Base-by-base conservation (phyloP, 148 eudicot species). In the Linanthus parryae region DNA sequence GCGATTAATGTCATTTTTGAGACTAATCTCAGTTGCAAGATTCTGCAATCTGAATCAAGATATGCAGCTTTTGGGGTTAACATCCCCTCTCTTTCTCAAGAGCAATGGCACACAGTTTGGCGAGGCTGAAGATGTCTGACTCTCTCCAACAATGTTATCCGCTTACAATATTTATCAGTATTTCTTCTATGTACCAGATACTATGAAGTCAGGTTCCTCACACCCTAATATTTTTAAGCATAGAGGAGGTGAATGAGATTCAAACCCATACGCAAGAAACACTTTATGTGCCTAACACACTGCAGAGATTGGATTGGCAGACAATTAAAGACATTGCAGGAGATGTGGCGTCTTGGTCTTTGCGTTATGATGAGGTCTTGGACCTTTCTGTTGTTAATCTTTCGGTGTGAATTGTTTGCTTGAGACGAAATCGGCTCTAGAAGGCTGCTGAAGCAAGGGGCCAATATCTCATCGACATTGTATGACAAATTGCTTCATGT, bases 1-100 rank as follows among this genome's bases (percentile, higher is more conserved):
- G 87, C 66, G 94, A 84, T 67, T 5, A 84, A 84, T 48, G 81
- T 84, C 41, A 84, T 84, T 0, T 87, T 80, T 1, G 94, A 87
- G 11, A 81, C 94, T 1, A 87, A 84, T 28, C 73, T 84, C 10
- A 78, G 81, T 60, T 60, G 94, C 7, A 72, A 63, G 54, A 61
- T 81, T 64, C 41, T 80, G 24, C 71, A n/a, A n/a, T n/a, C n/a
- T n/a, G n/a, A n/a, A n/a, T n/a, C n/a, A 66, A 73, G 66, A 15
- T n/a, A n/a, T n/a, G n/a, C n/a, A n/a, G 94, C 67, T 6, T 84
- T 72, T 56, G 94, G 94, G 2, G 35, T n/a, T 84, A 31, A 84
- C 94, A 1, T 84, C 81, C 49, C 84, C 94, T 15, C 77, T 84
- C 20, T 69, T 84, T 26, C 63, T 84, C 20, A 84, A 84, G 69